These are phyloP conservation scores for Naegleria lovaniensis DNA, from an alignment of 208 protist species.

Conservation along the genomic window DNA sequence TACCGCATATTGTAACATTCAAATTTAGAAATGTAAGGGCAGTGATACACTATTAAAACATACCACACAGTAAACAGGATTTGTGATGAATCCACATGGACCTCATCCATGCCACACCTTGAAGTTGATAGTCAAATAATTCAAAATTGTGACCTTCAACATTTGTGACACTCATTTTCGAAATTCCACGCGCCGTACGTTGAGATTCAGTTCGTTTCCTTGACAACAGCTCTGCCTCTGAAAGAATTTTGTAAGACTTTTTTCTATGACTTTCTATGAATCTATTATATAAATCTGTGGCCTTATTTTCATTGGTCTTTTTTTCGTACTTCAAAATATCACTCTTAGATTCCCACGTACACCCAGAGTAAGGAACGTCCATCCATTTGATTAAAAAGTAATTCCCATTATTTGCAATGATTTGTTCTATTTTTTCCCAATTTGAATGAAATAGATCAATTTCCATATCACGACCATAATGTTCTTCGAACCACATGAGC, in stretches of 20 bases:
- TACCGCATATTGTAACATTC: conserved; percentile 46
- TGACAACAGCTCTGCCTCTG: neutral
- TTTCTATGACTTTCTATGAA: neutral
- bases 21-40: too few species aligned
- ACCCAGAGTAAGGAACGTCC: neutral
- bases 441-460: neutral
- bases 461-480: neutral
- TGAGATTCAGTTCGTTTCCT: neutral
- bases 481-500: neutral
- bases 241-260: neutral
- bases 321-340: neutral
- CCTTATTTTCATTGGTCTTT: too few species aligned
- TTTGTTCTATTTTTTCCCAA: neutral
- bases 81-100: conserved; percentile 85
- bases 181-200: neutral
- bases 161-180: neutral
- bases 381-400: neutral
- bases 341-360: neutral
- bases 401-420: neutral
- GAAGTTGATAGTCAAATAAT: conserved; percentile 80
- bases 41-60: neutral
- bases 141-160: neutral
- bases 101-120: conserved; percentile 97
- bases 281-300: neutral
- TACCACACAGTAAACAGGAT: conserved; percentile 77